Evolutionary conservation across 345 rosid genomes (phyloP), one percentile per base, ranked within the genome.

Genomic region (Brassica incana): DNA sequence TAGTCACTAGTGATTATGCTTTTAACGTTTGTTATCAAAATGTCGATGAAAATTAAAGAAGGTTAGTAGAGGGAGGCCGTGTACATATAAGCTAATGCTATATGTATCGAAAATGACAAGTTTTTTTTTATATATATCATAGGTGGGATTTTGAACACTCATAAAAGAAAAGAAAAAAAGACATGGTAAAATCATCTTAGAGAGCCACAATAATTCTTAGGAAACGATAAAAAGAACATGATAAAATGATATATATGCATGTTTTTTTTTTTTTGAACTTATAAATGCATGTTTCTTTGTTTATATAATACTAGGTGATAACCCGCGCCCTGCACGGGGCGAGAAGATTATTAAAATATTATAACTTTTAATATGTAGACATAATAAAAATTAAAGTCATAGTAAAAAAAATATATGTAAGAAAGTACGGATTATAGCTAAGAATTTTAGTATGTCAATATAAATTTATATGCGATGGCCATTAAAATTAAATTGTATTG

Each of bases 281-380:
- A 27, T 27, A 27, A 27, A 45, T 12, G 66, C 76, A 65, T 71
- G 81, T 54, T 64, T 78, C 11, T 35, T 64, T 65, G 77, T 78
- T 56, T 18, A 56, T 36, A 36, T 66, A 20, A 32, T 62, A 8
- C n/a, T n/a, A n/a, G n/a, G n/a, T n/a, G n/a, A n/a, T n/a, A n/a
- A n/a, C n/a, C n/a, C n/a, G n/a, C n/a, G n/a, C n/a, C n/a, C n/a
- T n/a, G n/a, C n/a, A n/a, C n/a, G n/a, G n/a, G n/a, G n/a, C n/a
- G n/a, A n/a, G n/a, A n/a, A n/a, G n/a, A n/a, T n/a, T n/a, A n/a
- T n/a, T n/a, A n/a, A n/a, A n/a, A n/a, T n/a, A n/a, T n/a, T n/a
- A n/a, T n/a, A n/a, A n/a, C n/a, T n/a, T n/a, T n/a, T n/a, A n/a
- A n/a, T n/a, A n/a, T n/a, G n/a, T n/a, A n/a, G n/a, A n/a, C n/a